A percentile compares a stretch with the other conserved stretches of the same genome.
Evolutionary conservation across 495 filamentous ascomycete species (phyloP).

Genomic region (Eremomyces bilateralis): DNA sequence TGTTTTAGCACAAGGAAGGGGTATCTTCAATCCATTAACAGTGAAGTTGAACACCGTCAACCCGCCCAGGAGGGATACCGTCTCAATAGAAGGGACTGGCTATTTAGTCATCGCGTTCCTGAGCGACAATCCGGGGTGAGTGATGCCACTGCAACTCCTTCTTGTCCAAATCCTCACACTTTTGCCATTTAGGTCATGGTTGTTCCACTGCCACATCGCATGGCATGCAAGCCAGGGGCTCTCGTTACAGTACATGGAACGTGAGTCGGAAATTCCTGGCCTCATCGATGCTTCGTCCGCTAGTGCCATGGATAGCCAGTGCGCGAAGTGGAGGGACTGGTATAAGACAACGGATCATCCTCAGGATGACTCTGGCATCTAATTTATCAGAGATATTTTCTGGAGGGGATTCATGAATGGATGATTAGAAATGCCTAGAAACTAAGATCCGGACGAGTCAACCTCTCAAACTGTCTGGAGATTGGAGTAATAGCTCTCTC

Average conservation of each 20-base stretch:
- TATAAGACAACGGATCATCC: too few species aligned
- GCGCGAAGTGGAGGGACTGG: too few species aligned
- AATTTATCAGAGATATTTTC: too few species aligned
- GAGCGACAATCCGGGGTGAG: slow-evolving; percentile 14
- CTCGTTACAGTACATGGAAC: slow-evolving; percentile 19
- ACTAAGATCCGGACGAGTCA: too few species aligned
- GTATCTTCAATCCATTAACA: slow-evolving; percentile 5
- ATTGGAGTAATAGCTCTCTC: too few species aligned
- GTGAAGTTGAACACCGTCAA: slow-evolving; percentile 11
- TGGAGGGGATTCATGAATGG: too few species aligned
- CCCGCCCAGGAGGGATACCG: slow-evolving; percentile 15
- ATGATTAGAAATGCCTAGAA: too few species aligned
- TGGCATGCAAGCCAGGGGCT: slow-evolving; percentile 17
- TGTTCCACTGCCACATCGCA: slow-evolving; percentile 19
- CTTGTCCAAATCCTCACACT: neutral
- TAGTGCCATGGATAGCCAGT: too few species aligned
- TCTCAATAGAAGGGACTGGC: slow-evolving; percentile 9
- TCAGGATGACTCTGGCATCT: too few species aligned
- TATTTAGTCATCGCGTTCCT: slow-evolving; percentile 15
- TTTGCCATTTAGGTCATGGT: too few species aligned
- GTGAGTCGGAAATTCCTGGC: slow-evolving; percentile 11
- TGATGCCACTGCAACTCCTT: neutral
- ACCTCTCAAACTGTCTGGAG: too few species aligned
- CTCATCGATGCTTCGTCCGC: too few species aligned
- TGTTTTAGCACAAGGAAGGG: slow-evolving; percentile 9